Base-by-base conservation (phyloP, 768 basidiomycete genomes). In the Lentinula aciculospora region DNA sequence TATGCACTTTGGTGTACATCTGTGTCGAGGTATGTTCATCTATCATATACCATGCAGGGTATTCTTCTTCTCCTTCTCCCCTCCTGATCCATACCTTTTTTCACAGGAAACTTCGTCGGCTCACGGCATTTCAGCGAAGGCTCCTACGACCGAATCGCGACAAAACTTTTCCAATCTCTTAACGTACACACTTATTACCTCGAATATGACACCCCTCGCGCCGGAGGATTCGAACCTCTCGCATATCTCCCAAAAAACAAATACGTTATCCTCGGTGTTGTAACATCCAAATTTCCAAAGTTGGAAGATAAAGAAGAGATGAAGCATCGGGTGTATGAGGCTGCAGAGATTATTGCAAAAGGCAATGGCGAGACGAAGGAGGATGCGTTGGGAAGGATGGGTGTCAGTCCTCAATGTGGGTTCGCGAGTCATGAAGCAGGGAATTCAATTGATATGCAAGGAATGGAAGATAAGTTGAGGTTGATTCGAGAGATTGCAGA, bases 201-300 rank as follows among this genome's bases (percentile, higher is more conserved):
- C 34, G 77, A 78, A 65, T 79, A 78, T 56, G 78, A 79, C 58
- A 79, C 77, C 8, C 67, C 68, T 42, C 76, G 78, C 21, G 78
- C 78, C 12, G 78, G 78, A 66, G 63, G 64, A 66, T 73, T 74
- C 25, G 70, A 70, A 51, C 70, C 72, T 17, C 56, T 73, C 27
- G 65, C 50, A 49, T 42, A 64, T 28, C 60, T 73, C 5, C 72
- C 72, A 1, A 67, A 63, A 42, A 63, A 75, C 62, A 78, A 78
- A 59, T 64, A 66, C 8, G 64, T 76, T 53, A 70, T 79, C 36
- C 68, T 79, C 32, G 77, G 78, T 21, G 66, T 79, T 28, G 63
- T 79, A 44, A 76, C 78, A 2, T 74, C 74, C 28, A 79, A 79
- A 64, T 67, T 76, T 58, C 69, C 76, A 0, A 47, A 64, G 57